Evolutionary conservation across 2,329 filamentous ascomycete genomes (phyloP).

Genomic region (Dactylellina haptotyla): DNA sequence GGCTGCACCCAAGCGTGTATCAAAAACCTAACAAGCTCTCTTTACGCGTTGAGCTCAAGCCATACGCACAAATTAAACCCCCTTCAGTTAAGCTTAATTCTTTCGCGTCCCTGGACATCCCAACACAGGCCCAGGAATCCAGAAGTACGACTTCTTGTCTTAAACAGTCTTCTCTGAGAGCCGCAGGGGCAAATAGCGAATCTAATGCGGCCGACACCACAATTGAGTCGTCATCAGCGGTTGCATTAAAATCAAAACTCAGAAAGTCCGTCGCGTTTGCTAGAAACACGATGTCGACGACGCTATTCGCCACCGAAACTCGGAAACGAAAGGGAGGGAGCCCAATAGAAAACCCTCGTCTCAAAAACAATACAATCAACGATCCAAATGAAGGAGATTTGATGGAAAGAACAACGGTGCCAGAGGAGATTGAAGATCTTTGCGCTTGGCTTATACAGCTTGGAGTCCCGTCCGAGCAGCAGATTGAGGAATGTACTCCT

Average conservation of each 20-base stretch:
- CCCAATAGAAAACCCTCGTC: not conserved
- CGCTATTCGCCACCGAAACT: not conserved
- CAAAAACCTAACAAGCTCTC: not conserved
- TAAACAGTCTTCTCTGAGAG: not conserved
- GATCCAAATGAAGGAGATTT: not conserved
- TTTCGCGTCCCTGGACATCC: not conserved
- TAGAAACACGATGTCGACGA: not conserved
- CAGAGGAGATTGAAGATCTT: not conserved
- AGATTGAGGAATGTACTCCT: not conserved
- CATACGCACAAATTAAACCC: not conserved
- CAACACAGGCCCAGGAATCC: not conserved
- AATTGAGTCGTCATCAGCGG: not conserved
- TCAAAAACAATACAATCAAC: not conserved
- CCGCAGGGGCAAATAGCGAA: not conserved
- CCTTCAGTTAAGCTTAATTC: not conserved
- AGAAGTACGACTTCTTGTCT: not conserved
- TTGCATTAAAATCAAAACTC: slow-evolving; percentile 11
- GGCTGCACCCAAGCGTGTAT: not conserved
- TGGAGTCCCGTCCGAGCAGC: not conserved
- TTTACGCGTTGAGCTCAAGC: slow-evolving; percentile 20
- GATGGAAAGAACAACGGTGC: not conserved
- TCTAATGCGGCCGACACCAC: not conserved
- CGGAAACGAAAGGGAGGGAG: slow-evolving; percentile 1
- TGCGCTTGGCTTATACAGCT: not conserved
- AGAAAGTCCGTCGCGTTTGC: slow-evolving; percentile 18